phyloP scores from a whole-genome alignment of 2,329 filamentous ascomycete species.

The Aureobasidium vineae region DNA sequence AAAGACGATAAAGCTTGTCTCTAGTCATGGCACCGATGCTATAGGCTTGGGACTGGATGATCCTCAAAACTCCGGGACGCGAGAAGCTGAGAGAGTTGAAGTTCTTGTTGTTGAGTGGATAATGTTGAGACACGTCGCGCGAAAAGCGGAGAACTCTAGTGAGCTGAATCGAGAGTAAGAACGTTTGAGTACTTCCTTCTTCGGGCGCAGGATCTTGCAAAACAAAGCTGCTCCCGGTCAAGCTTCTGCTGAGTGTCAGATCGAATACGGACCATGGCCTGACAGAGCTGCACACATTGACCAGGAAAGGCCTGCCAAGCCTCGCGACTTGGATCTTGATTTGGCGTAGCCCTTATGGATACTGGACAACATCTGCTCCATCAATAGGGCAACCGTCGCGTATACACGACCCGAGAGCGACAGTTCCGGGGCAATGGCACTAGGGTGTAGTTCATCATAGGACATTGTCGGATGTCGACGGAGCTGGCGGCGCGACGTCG shows the following conservation, averaged over 20 bases:
- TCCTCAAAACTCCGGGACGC: background rate
- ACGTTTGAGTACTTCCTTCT: constrained; percentile 4
- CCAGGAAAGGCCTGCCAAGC: background rate
- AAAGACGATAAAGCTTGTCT: too few relatives aligned
- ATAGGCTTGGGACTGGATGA: background rate
- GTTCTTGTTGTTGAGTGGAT: background rate
- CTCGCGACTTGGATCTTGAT: background rate
- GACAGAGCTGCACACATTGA: background rate
- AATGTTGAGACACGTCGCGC: background rate
- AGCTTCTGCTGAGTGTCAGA: background rate
- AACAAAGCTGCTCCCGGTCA: background rate
- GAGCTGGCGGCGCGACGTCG: background rate
- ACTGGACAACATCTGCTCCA: background rate
- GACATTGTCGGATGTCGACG: background rate
- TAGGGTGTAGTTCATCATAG: background rate
- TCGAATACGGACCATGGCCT: background rate
- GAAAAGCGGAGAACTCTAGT: constrained; percentile 3
- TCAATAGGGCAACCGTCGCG: background rate
- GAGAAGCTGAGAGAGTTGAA: background rate
- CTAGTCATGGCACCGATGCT: background rate
- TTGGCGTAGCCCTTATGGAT: background rate
- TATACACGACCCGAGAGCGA: background rate
- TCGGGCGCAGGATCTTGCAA: background rate
- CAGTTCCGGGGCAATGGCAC: too few relatives aligned
- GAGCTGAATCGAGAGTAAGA: background rate